A percentile compares a stretch with the other conserved stretches of the same genome.
phyloP scores from a whole-genome alignment of 2,329 filamentous ascomycete species.

The Rhynchosporium agropyri region DNA sequence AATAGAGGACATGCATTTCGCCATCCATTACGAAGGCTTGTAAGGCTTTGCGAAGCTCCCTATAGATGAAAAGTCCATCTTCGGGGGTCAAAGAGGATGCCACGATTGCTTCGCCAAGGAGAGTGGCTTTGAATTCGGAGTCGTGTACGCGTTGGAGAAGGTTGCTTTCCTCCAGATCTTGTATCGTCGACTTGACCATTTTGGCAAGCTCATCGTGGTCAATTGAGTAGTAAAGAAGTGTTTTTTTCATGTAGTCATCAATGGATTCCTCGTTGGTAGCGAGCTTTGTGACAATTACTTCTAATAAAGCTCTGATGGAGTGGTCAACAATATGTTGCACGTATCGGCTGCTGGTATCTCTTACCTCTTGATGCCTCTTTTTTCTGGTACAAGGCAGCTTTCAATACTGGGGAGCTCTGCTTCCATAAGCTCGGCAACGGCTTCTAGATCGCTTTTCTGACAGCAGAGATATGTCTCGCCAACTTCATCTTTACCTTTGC shows the following conservation, averaged over 20 bases:
- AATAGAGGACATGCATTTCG: conserved; percentile 79
- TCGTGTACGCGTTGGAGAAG: conserved; percentile 56
- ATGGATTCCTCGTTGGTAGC: conserved; percentile 67
- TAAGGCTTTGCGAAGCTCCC: conserved; percentile 68
- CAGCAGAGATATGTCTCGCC: conserved; percentile 81
- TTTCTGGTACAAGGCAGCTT: conserved; percentile 70
- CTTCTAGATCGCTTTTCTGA: conserved; percentile 66
- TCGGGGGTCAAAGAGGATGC: conserved; percentile 73
- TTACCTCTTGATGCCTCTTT: conserved; percentile 67
- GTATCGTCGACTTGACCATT: conserved; percentile 61
- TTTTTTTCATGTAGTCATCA: conserved; percentile 68
- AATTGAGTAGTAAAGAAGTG: conserved; percentile 63
- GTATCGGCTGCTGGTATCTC: neutral
- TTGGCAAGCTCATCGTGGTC: conserved; percentile 52
- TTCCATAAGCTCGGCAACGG: conserved; percentile 70
- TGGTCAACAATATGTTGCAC: conserved; percentile 17
- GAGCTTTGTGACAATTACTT: conserved; percentile 69
- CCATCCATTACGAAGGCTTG: conserved; percentile 78
- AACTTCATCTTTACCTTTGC: conserved; percentile 76
- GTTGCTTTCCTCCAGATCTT: conserved; percentile 56
- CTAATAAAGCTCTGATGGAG: conserved; percentile 65
- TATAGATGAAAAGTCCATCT: conserved; percentile 72
- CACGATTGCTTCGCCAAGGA: conserved; percentile 70
- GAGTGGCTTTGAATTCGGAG: conserved; percentile 61
- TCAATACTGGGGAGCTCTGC: conserved; percentile 70